Evolutionary conservation across 495 filamentous ascomycete genomes (phyloP).

Genomic region (Tuber umbilicatum): DNA sequence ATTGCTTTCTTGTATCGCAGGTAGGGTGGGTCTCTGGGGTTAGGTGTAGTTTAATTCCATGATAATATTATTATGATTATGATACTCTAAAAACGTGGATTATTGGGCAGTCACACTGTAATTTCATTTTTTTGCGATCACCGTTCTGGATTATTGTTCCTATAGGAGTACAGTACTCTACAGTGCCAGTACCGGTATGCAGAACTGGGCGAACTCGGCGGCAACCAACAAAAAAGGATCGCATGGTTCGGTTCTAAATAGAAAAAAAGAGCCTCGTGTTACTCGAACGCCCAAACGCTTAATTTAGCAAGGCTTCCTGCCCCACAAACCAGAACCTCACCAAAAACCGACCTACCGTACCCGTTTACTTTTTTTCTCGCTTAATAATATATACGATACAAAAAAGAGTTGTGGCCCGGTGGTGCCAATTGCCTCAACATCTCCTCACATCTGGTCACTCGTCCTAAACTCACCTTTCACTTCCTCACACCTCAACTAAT

Average conservation of each 20-base stretch:
- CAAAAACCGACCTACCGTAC: too few relatives aligned
- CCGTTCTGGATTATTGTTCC: not conserved
- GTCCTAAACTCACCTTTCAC: not conserved
- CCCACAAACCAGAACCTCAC: not conserved
- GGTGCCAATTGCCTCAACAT: not conserved
- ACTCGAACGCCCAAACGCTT: not conserved
- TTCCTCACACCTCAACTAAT: not conserved
- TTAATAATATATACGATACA: too few relatives aligned
- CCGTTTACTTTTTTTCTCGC: too few relatives aligned
- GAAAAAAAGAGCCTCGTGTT: not conserved
- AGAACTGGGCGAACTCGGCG: not conserved
- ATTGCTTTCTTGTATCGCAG: constrained; percentile 20
- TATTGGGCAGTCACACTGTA: not conserved
- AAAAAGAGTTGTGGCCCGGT: too few relatives aligned
- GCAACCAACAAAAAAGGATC: not conserved
- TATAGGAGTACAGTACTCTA: too few relatives aligned
- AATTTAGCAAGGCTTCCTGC: not conserved
- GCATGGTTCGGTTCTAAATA: not conserved
- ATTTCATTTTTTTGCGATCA: not conserved
- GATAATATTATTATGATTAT: not conserved
- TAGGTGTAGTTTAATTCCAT: not conserved
- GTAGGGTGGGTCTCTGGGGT: constrained; percentile 1
- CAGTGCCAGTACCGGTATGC: too few relatives aligned
- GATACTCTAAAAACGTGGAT: not conserved
- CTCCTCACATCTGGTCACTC: not conserved